Percentiles rank a stretch among this genome's conserved stretches.
Evolutionary conservation across 2,329 filamentous ascomycete genomes (phyloP).

Genomic region (Aspergillus candidus): DNA sequence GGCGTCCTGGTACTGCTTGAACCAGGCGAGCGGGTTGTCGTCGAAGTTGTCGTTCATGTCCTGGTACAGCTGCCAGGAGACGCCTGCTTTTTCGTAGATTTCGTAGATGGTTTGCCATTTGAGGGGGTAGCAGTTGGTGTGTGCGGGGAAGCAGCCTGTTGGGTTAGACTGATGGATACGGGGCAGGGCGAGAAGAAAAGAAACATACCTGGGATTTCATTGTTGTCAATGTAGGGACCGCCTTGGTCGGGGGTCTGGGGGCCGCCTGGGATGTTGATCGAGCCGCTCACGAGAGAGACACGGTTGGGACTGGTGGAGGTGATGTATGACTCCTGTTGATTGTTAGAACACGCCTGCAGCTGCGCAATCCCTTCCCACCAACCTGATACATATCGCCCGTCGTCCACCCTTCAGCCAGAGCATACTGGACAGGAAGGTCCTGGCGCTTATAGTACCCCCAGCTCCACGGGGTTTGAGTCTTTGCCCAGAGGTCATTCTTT

Average conservation of each 20-base stretch:
- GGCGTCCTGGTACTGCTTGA: constrained; percentile 48
- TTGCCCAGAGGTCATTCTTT: constrained; percentile 50
- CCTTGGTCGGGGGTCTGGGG: constrained; percentile 40
- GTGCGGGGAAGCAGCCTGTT: constrained; percentile 38
- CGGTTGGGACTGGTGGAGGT: constrained; percentile 51
- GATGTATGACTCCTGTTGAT: constrained; percentile 42
- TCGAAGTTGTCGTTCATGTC: constrained; percentile 46
- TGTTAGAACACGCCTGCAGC: neutral
- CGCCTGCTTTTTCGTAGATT: constrained; percentile 43
- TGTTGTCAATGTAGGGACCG: constrained; percentile 47
- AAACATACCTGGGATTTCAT: constrained; percentile 41
- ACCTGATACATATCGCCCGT: constrained; percentile 53
- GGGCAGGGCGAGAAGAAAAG: neutral
- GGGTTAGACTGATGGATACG: neutral
- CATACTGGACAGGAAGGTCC: constrained; percentile 52
- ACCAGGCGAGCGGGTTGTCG: constrained; percentile 51
- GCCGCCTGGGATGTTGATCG: constrained; percentile 47
- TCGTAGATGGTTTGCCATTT: constrained; percentile 51
- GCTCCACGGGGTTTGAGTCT: constrained; percentile 50
- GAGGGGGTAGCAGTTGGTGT: constrained; percentile 49
- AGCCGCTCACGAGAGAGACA: constrained; percentile 47
- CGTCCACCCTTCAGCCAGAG: constrained; percentile 51
- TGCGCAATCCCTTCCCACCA: neutral
- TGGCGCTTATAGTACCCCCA: constrained; percentile 48
- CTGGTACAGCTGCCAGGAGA: constrained; percentile 49